Percentiles rank a stretch among this genome's conserved stretches.
phyloP scores from a whole-genome alignment of 768 basidiomycete species.

The Phlegmacium glaucopus region DNA sequence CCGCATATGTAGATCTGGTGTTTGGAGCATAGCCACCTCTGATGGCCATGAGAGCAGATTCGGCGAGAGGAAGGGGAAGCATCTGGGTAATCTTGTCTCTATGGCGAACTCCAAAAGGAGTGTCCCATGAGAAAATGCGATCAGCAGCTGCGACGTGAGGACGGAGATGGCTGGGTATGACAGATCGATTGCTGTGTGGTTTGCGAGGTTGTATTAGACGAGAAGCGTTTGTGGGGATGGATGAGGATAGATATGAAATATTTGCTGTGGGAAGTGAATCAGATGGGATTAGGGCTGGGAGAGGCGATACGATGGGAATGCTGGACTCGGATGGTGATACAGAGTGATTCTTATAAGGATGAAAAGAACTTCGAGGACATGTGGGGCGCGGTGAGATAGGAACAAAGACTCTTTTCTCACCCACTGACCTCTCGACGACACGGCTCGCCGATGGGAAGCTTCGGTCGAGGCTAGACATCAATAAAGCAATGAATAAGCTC shows the following conservation, averaged over 20 bases:
- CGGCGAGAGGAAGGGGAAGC: slow-evolving; percentile 9
- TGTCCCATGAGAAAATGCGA: not conserved
- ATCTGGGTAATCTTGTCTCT: not conserved
- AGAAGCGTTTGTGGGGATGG: not conserved
- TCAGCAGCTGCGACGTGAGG: slow-evolving; percentile 16
- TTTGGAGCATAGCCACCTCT: slow-evolving; percentile 11
- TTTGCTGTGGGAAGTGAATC: not conserved
- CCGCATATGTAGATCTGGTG: slow-evolving; percentile 24
- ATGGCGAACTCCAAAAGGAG: slow-evolving; percentile 7
- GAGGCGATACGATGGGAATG: not conserved
- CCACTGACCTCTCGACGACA: slow-evolving; percentile 2
- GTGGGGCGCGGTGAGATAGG: not conserved
- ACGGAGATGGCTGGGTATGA: slow-evolving; percentile 1
- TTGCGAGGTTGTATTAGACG: not conserved
- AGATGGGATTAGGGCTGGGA: not conserved
- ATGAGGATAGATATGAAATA: not conserved
- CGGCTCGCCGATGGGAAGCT: not conserved
- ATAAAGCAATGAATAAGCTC: slow-evolving; percentile 12
- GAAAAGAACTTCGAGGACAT: not conserved
- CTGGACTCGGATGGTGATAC: not conserved
- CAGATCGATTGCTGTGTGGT: not conserved
- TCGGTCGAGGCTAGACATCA: slow-evolving; percentile 3
- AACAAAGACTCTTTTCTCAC: not conserved
- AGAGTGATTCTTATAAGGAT: not conserved
- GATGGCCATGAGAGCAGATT: not conserved